These are phyloP conservation scores for Tricholoma bakamatsutake DNA, from an alignment of 768 basidiomycete species.

Conservation along the genomic window DNA sequence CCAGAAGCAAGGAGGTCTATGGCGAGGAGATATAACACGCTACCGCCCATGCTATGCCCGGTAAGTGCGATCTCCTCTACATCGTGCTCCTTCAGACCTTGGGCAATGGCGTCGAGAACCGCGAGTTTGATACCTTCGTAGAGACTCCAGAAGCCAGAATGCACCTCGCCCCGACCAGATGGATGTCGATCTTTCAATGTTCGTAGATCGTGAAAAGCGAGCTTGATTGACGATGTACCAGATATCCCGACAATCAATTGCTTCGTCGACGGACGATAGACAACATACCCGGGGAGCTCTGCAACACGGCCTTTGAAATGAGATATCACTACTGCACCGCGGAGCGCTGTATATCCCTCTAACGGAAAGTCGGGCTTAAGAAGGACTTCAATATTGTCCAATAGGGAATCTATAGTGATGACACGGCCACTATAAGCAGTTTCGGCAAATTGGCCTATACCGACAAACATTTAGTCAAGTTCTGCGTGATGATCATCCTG, in stretches of 20 bases:
- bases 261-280: constrained; percentile 35
- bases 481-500: not conserved
- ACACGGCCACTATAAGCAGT: constrained; percentile 34
- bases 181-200: constrained; percentile 33
- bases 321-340: constrained; percentile 28
- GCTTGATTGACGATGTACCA: constrained; percentile 38
- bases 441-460: constrained; percentile 51
- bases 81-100: constrained; percentile 30
- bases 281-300: constrained; percentile 40
- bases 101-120: constrained; percentile 31
- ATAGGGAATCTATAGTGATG: constrained; percentile 36
- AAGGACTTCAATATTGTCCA: constrained; percentile 33
- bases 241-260: constrained; percentile 50
- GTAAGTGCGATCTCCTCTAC: constrained; percentile 41
- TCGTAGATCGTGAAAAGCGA: constrained; percentile 44
- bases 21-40: constrained; percentile 44
- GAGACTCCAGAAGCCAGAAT: constrained; percentile 50
- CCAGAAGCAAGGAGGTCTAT: constrained; percentile 37
- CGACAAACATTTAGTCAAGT: not conserved
- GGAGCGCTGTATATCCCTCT: constrained; percentile 38
- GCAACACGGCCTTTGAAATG: constrained; percentile 37
- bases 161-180: constrained; percentile 34
- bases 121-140: constrained; percentile 35
- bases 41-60: constrained; percentile 55
- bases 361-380: constrained; percentile 41